These are phyloP conservation scores for Naganishia sp. DNA, from an alignment of 1,284 basidiomycete species.

Conservation along the genomic window DNA sequence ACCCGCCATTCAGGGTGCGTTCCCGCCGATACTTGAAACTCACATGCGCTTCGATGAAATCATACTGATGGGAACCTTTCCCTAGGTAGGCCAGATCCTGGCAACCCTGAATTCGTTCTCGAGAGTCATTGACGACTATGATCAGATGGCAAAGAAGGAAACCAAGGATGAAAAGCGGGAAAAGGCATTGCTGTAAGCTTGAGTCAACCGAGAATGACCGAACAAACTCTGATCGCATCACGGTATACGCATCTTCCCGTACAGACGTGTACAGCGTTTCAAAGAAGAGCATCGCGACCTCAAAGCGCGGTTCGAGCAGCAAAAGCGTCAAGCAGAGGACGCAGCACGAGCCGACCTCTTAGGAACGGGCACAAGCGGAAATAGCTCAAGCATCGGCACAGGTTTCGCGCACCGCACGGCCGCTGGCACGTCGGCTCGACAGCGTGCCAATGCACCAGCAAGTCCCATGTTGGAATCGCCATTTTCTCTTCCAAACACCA, in stretches of 20 bases:
- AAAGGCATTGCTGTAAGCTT: slow-evolving; percentile 78
- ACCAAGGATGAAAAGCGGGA: slow-evolving; percentile 91
- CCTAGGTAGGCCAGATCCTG: slow-evolving; percentile 78
- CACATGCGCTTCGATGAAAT: neutral
- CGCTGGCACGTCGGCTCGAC: slow-evolving; percentile 41
- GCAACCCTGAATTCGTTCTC: slow-evolving; percentile 89
- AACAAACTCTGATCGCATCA: neutral
- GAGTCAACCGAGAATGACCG: neutral
- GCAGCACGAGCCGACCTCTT: slow-evolving; percentile 55
- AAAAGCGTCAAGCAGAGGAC: slow-evolving; percentile 50
- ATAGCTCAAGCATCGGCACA: slow-evolving; percentile 21
- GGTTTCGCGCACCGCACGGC: slow-evolving; percentile 56
- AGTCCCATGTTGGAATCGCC: slow-evolving; percentile 48
- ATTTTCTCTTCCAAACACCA: slow-evolving; percentile 42
- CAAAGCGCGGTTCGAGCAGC: slow-evolving; percentile 54
- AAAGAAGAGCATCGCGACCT: slow-evolving; percentile 55
- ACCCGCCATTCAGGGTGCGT: slow-evolving; percentile 76
- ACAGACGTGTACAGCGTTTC: slow-evolving; percentile 55
- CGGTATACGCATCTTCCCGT: neutral
- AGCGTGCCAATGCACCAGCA: slow-evolving; percentile 58
- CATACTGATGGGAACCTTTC: neutral
- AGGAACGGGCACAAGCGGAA: slow-evolving; percentile 18
- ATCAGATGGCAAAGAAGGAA: slow-evolving; percentile 90
- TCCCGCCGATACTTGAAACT: neutral
- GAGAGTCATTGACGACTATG: slow-evolving; percentile 91